A percentile compares a stretch with the other conserved stretches of the same genome.
phyloP scores from a whole-genome alignment of 2,329 filamentous ascomycete genomes.

The Diaporthe citri region DNA sequence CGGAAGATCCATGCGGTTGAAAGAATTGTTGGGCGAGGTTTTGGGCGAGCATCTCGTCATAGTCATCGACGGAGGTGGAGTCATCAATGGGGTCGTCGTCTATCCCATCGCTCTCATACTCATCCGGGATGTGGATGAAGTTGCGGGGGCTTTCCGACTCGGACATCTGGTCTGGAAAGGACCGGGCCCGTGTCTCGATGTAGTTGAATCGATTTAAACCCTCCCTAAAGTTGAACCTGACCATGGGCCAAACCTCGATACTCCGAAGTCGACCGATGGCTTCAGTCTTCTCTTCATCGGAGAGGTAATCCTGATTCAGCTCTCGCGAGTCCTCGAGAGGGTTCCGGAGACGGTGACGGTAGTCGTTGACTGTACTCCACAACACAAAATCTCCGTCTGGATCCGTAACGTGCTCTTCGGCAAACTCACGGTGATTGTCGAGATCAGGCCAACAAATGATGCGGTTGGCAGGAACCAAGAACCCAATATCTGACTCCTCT shows the following conservation, averaged over 20 bases:
- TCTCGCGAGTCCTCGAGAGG: neutral
- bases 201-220: slow-evolving; percentile 39
- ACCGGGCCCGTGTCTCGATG: slow-evolving; percentile 15
- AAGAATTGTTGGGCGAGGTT: neutral
- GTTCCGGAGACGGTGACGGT: neutral
- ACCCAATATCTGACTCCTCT: slow-evolving; percentile 43
- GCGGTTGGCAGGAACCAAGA: slow-evolving; percentile 45
- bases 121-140: slow-evolving; percentile 46
- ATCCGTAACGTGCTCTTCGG: slow-evolving; percentile 36
- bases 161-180: slow-evolving; percentile 27
- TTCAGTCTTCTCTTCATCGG: neutral
- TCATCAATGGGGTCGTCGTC: slow-evolving; percentile 51
- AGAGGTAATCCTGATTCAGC: neutral
- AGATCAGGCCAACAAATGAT: slow-evolving; percentile 52
- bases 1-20: neutral
- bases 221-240: slow-evolving; percentile 45
- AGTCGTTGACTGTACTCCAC: neutral
- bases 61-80: neutral
- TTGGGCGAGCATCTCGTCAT: neutral
- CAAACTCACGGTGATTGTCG: slow-evolving; percentile 48
- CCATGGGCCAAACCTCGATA: slow-evolving; percentile 48
- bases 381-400: neutral
- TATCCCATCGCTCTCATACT: slow-evolving; percentile 57
- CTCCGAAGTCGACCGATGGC: slow-evolving; percentile 11
- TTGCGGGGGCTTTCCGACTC: slow-evolving; percentile 40